phyloP scores from a whole-genome alignment of 345 rosid genomes.

The Lepidium didymum region DNA sequence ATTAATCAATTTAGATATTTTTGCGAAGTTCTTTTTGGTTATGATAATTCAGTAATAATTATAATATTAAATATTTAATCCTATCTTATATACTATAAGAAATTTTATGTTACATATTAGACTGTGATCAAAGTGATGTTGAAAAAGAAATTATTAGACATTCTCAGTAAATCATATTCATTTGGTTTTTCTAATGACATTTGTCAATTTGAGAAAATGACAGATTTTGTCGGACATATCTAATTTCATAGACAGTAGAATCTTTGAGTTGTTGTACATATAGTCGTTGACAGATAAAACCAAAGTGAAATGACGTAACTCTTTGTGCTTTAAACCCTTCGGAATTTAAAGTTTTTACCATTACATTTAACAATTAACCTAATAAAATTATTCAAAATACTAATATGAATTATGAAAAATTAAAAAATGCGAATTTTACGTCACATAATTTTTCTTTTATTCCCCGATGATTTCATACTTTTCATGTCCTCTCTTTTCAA shows the following conservation, averaged over 20 bases:
- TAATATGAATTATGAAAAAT: not conserved
- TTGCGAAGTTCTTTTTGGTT: too few species aligned
- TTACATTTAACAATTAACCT: not conserved
- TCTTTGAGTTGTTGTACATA: not conserved
- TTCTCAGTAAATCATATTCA: too few species aligned
- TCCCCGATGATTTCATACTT: not conserved
- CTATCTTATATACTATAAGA: too few species aligned
- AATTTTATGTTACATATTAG: too few species aligned
- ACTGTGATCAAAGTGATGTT: too few species aligned
- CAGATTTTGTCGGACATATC: not conserved
- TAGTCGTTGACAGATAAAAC: not conserved
- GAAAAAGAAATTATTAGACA: too few species aligned
- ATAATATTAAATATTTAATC: too few species aligned
- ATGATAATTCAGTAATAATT: too few species aligned
- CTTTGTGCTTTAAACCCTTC: not conserved
- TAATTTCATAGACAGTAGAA: not conserved
- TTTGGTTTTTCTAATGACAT: too few species aligned
- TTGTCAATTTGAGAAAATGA: too few species aligned
- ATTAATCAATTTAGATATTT: too few species aligned
- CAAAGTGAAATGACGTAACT: not conserved
- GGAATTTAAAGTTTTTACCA: constrained; percentile 1
- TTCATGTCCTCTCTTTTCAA: not conserved
- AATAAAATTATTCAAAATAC: not conserved
- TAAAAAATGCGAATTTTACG: not conserved
- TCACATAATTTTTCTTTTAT: not conserved